phyloP scores from a whole-genome alignment of 306 rosid genomes.

The Oxytropis ochrocephala region DNA sequence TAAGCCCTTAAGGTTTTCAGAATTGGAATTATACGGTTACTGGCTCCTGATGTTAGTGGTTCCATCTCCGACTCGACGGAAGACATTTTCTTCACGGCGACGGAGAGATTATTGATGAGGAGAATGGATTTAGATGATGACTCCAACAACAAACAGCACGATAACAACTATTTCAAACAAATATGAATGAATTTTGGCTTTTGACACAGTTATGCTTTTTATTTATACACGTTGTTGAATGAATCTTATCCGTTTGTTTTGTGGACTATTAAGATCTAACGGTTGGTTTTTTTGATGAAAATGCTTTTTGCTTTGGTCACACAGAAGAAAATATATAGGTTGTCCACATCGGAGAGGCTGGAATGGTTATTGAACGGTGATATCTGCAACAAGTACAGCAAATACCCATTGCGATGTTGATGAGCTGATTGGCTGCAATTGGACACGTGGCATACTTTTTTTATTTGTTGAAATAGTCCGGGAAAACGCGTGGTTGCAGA shows the following conservation, averaged over 20 bases:
- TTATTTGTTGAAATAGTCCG: neutral
- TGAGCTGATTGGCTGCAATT: neutral
- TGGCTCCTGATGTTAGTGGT: constrained; percentile 93
- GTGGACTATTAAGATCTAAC: neutral
- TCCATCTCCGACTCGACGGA: constrained; percentile 62
- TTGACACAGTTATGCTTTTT: neutral
- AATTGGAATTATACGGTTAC: constrained; percentile 92
- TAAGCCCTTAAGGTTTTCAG: constrained; percentile 53
- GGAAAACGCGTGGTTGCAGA: neutral
- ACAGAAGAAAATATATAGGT: neutral
- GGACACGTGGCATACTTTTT: neutral
- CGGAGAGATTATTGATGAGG: neutral
- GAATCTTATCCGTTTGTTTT: neutral
- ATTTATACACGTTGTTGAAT: neutral
- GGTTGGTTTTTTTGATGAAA: neutral
- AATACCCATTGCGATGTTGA: neutral
- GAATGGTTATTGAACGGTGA: neutral
- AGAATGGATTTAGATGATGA: neutral
- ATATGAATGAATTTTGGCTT: neutral
- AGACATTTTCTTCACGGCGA: constrained; percentile 33
- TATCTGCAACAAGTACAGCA: neutral
- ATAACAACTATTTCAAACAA: neutral
- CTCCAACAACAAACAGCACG: neutral
- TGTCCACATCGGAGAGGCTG: neutral
- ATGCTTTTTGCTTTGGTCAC: neutral